Evolutionary conservation across 768 basidiomycete genomes (phyloP), one percentile per base, ranked within the genome.

Genomic region (Hygrophoropsis aurantiaca): DNA sequence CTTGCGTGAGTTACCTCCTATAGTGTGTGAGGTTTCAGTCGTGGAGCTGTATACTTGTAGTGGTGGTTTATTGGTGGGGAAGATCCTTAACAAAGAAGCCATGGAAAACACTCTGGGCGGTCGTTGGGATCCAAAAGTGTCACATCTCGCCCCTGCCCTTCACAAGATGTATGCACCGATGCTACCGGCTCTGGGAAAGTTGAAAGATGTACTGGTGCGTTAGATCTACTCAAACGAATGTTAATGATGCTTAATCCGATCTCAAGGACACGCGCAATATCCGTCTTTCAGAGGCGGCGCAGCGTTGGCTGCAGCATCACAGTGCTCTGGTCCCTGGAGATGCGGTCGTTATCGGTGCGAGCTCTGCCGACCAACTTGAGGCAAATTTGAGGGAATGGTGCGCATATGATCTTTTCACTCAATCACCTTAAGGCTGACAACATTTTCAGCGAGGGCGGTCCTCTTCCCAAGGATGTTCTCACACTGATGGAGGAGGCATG

Each of bases 341-440:
- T 52, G 56, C 49, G 33, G 58, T 74, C 54, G 62, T 75, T 46
- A 60, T 77, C 45, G 71, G 72, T 11, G 71, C 71, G 9, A 54
- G 61, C 40, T 62, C 58, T 4, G 51, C 60, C 41, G 53, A 58
- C 42, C 72, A 75, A 34, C 52, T 76, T 24, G 69, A 71, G 58
- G 54, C 50, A 32, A 53, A 53, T 40, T 43, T 54, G 3, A 25
- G 8, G 10, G 24, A 50, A 2, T 49, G 48, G 54, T 53, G 47
- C 46, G 53, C 37, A 18, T 11, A 23, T 32, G 23, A 10, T 21
- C 20, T 32, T 44, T 21, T 21, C 36, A 40, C 33, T 19, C 40
- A 11, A 21, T 15, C 8, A 26, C 27, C 43, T 10, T 23, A 25
- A 7, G 33, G 37, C 35, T 42, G n/a, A 11, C 47, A 39, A 50